Base-by-base conservation (phyloP, 805 yeast genomes). In the Monosporozyma aquatica region DNA sequence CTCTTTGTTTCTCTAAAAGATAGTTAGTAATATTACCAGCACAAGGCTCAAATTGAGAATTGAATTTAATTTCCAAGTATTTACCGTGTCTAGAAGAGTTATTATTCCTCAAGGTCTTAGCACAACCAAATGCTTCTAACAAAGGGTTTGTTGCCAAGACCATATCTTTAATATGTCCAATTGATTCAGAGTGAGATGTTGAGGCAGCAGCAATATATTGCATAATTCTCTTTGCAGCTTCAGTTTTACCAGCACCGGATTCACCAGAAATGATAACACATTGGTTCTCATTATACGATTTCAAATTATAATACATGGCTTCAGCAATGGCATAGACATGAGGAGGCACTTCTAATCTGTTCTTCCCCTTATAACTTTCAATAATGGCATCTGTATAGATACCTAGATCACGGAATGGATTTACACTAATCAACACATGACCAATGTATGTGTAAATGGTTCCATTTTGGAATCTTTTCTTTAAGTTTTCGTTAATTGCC, bases 291-390 rank as follows among this genome's bases (percentile, higher is more conserved):
- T 83, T 78, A 65, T 92, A 92, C 0, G 95, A 82, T 64, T 89
- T 89, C 80, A 92, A 74, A 62, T 90, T 85, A 66, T 92, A 90
- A 64, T 82, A 92, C 95, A 92, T 87, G 27, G 94, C 68, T 65
- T 92, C 99, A 9, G 99, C 98, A 55, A 92, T 87, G 41, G 97
- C 95, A 65, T 82, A 92, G 24, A 92, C 98, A 65, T 92, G 99
- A 3, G 99, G 99, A 14, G 97, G 95, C 23, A 84, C 95, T 66
- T 92, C 99, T 45, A 92, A 70, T 55, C 99, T 73, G 64, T 92
- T 92, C 62, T 89, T 87, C 47, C 95, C 95, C 62, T 80, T 78
- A 59, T 92, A 92, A 15, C 82, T 70, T 44, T 76, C 75, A 49
- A 90, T 68, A 2, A 80, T 79, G 18, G 78, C 80, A 39, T 78